A percentile compares a stretch with the other conserved stretches of the same genome.
phyloP scores from a whole-genome alignment of 192 early-diverging fungal species.

The Chytriomyces sp. region DNA sequence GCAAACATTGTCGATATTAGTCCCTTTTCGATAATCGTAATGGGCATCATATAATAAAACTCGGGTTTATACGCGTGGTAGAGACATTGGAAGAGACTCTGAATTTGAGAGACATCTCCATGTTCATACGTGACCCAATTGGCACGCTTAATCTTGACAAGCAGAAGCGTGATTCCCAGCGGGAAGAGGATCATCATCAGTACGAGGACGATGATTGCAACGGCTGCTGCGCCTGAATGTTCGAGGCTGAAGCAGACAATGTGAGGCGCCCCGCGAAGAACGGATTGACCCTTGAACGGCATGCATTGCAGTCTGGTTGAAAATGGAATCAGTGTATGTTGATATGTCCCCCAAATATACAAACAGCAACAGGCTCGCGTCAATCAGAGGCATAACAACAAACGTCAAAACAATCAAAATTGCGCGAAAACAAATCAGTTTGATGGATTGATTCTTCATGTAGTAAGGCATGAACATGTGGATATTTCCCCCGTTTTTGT shows the following conservation, averaged over 20 bases:
- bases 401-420: slow-evolving; percentile 9
- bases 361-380: slow-evolving; percentile 6
- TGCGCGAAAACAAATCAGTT: slow-evolving; percentile 17
- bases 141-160: neutral
- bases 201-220: slow-evolving; percentile 26
- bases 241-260: slow-evolving; percentile 1
- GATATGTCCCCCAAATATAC: neutral
- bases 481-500: neutral
- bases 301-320: slow-evolving; percentile 14
- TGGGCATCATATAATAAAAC: slow-evolving; percentile 12
- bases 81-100: slow-evolving; percentile 1
- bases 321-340: neutral
- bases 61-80: slow-evolving; percentile 20
- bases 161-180: neutral
- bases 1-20: neutral
- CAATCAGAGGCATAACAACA: slow-evolving; percentile 28
- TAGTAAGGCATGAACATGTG: slow-evolving; percentile 7
- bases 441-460: slow-evolving; percentile 11
- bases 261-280: slow-evolving; percentile 1
- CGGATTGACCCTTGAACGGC: neutral
- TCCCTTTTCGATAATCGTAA: slow-evolving; percentile 17
- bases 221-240: slow-evolving; percentile 6
- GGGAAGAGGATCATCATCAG: neutral
- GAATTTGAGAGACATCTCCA: neutral
- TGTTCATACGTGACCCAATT: slow-evolving; percentile 13